These are phyloP conservation scores for Thielaviopsis populi DNA, from an alignment of 2,329 filamentous ascomycete genomes.

Conservation along the genomic window DNA sequence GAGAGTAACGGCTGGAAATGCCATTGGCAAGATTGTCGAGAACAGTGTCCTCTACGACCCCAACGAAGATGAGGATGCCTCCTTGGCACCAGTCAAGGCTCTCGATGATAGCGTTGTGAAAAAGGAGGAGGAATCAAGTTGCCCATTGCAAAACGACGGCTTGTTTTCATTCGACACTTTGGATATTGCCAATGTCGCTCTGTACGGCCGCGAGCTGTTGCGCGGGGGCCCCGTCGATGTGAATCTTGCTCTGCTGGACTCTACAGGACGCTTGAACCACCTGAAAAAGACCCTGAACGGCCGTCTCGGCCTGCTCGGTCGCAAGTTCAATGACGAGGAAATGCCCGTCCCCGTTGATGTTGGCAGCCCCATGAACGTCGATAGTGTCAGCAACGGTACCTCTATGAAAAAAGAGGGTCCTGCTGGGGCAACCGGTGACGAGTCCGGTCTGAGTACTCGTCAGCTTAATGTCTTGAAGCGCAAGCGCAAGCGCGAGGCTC, in stretches of 20 bases:
- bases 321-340: slow-evolving; percentile 73
- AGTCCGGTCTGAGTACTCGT: slow-evolving; percentile 67
- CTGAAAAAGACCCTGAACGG: slow-evolving; percentile 79
- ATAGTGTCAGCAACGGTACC: slow-evolving; percentile 24
- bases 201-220: slow-evolving; percentile 67
- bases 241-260: slow-evolving; percentile 64
- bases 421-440: slow-evolving; percentile 37
- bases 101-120: slow-evolving; percentile 34
- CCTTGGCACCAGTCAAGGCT: neutral
- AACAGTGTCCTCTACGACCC: slow-evolving; percentile 82
- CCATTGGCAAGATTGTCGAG: slow-evolving; percentile 83
- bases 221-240: slow-evolving; percentile 80
- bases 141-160: slow-evolving; percentile 13
- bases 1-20: slow-evolving; percentile 79
- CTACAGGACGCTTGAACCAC: slow-evolving; percentile 63
- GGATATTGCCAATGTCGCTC: slow-evolving; percentile 65
- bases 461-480: slow-evolving; percentile 91
- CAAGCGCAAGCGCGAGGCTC: slow-evolving; percentile 79
- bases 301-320: slow-evolving; percentile 69
- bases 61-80: slow-evolving; percentile 49
- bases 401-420: slow-evolving; percentile 23
- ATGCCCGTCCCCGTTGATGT: slow-evolving; percentile 37
- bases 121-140: slow-evolving; percentile 40
- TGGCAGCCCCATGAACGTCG: slow-evolving; percentile 27
- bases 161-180: slow-evolving; percentile 50